These are phyloP conservation scores for Ustilago vetiveriae DNA, from an alignment of 1,284 basidiomycete species.

Conservation along the genomic window DNA sequence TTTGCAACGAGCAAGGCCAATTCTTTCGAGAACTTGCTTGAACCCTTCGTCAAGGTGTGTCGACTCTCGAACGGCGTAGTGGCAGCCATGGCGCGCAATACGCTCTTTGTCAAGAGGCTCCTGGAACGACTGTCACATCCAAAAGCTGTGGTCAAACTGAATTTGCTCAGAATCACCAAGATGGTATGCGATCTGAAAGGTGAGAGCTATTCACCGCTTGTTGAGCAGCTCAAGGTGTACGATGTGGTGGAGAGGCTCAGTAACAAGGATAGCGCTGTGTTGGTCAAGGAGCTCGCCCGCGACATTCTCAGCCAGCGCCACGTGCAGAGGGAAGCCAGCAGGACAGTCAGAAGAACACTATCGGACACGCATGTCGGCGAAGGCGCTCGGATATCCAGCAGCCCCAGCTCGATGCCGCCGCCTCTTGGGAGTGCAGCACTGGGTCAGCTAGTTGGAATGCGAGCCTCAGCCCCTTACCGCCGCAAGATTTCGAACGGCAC, in stretches of 20 bases:
- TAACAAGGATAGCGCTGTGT: constrained; percentile 50
- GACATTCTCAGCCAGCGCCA: constrained; percentile 51
- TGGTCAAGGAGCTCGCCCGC: constrained; percentile 73
- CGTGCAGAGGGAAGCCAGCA: constrained; percentile 13
- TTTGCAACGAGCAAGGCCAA: constrained; percentile 84
- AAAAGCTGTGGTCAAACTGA: constrained; percentile 88
- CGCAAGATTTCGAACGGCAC: constrained; percentile 44
- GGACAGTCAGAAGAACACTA: constrained; percentile 40
- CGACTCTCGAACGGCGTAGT: constrained; percentile 81
- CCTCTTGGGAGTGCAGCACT: constrained; percentile 18
- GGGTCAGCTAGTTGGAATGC: constrained; percentile 27
- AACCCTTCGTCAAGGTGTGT: constrained; percentile 79
- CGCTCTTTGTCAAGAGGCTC: constrained; percentile 85
- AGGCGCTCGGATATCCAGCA: constrained; percentile 14
- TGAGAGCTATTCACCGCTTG: constrained; percentile 68
- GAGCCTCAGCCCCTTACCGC: constrained; percentile 38
- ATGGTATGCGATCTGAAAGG: constrained; percentile 83
- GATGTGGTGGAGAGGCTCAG: constrained; percentile 53
- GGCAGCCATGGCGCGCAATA: constrained; percentile 77
- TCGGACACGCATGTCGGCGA: constrained; percentile 45
- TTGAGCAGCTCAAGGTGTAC: constrained; percentile 53
- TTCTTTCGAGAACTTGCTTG: constrained; percentile 92
- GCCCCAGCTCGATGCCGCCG: constrained; percentile 16
- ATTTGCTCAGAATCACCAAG: constrained; percentile 84
- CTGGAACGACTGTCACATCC: constrained; percentile 79